Conservation (phyloP, 2,329 filamentous ascomycete genomes). For the Epichloe hybrida region DNA sequence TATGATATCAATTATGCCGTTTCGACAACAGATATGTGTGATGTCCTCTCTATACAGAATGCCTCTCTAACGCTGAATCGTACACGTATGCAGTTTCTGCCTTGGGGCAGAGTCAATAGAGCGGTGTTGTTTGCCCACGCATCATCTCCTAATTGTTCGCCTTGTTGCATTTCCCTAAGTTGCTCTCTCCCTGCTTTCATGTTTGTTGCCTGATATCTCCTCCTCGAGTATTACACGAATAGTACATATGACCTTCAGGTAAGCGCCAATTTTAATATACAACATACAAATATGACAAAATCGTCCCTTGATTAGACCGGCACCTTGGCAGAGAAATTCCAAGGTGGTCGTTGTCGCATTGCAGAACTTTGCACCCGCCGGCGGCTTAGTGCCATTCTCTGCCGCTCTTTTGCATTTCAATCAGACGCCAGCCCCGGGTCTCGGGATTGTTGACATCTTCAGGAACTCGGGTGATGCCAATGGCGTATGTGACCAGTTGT, state of each 20-base stretch:
- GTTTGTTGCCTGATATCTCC: slow-evolving; percentile 4
- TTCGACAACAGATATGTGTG: slow-evolving; percentile 3
- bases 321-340: neutral
- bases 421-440: slow-evolving; percentile 91
- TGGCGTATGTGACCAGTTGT: slow-evolving; percentile 94
- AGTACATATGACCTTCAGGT: slow-evolving; percentile 7
- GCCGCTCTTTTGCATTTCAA: slow-evolving; percentile 96
- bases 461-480: slow-evolving; percentile 83
- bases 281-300: neutral
- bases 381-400: slow-evolving; percentile 57
- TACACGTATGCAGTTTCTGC: slow-evolving; percentile 16
- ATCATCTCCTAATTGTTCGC: slow-evolving; percentile 8
- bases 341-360: neutral
- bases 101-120: slow-evolving; percentile 15
- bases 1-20: neutral
- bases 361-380: neutral
- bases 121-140: slow-evolving; percentile 18
- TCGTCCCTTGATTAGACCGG: neutral
- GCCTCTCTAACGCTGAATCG: slow-evolving; percentile 10
- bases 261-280: slow-evolving; percentile 3
- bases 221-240: slow-evolving; percentile 7
- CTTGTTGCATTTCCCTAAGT: neutral
- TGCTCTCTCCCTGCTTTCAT: neutral
- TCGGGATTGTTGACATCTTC: slow-evolving; percentile 96
- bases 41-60: slow-evolving; percentile 11